Evolutionary conservation across 139 green algal genomes (phyloP), one percentile per base, ranked within the genome.

Genomic region (Chlamydomonas applanata): DNA sequence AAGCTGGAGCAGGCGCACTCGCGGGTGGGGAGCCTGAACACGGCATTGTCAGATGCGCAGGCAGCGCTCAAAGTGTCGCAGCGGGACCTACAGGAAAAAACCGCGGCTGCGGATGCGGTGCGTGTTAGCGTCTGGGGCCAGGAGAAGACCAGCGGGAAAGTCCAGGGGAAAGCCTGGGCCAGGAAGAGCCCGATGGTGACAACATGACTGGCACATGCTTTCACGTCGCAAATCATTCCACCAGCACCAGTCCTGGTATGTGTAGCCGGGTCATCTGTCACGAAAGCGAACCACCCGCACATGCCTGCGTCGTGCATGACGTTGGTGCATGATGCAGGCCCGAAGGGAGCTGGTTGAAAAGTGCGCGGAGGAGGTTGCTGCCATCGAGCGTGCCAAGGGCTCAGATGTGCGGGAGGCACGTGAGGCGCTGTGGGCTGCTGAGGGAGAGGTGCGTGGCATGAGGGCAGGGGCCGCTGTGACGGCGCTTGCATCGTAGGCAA

Each of bases 81-180:
- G 59, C 57, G 63, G 29, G 71, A 75, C 1, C 29, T 79, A n/a
- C 65, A 83, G 54, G 77, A 82, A 68, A 75, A 83, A 49, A 68
- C 46, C 1, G 45, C 75, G 4, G 57, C 75, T 13, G 46, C 59
- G 19, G 59, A 45, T 17, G 16, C 24, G 3, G 30, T 72, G 62
- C 16, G 32, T 76, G 1, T 71, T 11, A 49, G 11, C 40, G 11
- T 19, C 40, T 49, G 40, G n/a, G n/a, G n/a, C n/a, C n/a, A n/a
- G n/a, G n/a, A n/a, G n/a, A n/a, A n/a, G n/a, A n/a, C n/a, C n/a
- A n/a, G n/a, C n/a, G n/a, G n/a, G n/a, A n/a, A n/a, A n/a, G n/a
- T n/a, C n/a, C n/a, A n/a, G n/a, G n/a, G n/a, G n/a, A n/a, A n/a
- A n/a, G n/a, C n/a, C n/a, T n/a, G n/a, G n/a, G n/a, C n/a, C n/a